phyloP scores from a whole-genome alignment of 2,329 filamentous ascomycete species.

The Monosporascus sp. region DNA sequence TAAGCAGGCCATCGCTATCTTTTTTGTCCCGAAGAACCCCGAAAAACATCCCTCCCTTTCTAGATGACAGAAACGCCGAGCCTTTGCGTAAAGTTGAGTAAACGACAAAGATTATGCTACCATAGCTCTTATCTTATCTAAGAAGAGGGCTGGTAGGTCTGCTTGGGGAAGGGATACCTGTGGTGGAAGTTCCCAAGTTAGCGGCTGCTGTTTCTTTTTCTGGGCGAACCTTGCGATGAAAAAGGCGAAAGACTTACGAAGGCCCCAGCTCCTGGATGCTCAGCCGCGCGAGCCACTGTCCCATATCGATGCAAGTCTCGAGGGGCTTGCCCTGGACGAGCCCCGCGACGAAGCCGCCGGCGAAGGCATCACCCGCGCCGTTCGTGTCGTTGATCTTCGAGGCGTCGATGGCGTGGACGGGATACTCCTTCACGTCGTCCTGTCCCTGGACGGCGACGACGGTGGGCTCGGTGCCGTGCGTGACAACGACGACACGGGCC shows the following conservation, averaged over 20 bases:
- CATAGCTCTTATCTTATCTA: constrained; percentile 5
- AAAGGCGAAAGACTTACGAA: constrained; percentile 61
- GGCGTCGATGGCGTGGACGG: constrained; percentile 72
- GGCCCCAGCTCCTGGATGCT: constrained; percentile 94
- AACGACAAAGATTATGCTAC: constrained; percentile 22
- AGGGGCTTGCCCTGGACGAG: constrained; percentile 79
- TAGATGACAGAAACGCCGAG: constrained; percentile 2
- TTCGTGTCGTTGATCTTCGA: constrained; percentile 91
- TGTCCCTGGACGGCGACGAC: constrained; percentile 73
- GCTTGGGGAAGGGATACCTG: constrained; percentile 79
- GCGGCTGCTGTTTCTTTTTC: not conserved
- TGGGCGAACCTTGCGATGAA: not conserved
- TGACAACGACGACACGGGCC: constrained; percentile 83
- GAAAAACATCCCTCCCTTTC: not conserved
- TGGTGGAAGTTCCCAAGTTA: constrained; percentile 12
- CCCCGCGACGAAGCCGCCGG: constrained; percentile 87
- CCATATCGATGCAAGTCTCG: constrained; percentile 77
- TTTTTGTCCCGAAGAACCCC: not conserved
- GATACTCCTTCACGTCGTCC: constrained; percentile 67
- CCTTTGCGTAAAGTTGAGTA: constrained; percentile 32
- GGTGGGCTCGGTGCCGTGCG: constrained; percentile 89
- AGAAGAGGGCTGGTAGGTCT: constrained; percentile 56
- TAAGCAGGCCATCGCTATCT: constrained; percentile 3
- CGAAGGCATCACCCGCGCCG: constrained; percentile 94
- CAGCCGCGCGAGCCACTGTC: constrained; percentile 91